These are phyloP conservation scores for Aureobasidium vineae DNA, from an alignment of 2,329 filamentous ascomycete genomes.

Conservation along the genomic window DNA sequence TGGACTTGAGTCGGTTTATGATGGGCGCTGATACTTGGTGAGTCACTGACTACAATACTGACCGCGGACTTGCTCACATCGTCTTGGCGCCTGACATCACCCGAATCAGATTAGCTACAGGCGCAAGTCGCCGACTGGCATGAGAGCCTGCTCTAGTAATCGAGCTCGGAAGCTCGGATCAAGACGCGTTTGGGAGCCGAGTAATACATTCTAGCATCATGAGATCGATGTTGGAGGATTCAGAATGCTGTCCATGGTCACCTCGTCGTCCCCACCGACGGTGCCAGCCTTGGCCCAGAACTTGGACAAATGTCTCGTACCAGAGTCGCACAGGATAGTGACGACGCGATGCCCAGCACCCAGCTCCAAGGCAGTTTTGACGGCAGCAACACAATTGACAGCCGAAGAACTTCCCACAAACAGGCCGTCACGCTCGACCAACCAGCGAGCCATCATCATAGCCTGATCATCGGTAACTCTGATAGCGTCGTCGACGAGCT, in stretches of 20 bases:
- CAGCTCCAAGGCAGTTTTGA: conserved; percentile 63
- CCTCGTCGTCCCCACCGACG: conserved; percentile 54
- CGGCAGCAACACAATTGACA: conserved; percentile 78
- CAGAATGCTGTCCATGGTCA: conserved; percentile 56
- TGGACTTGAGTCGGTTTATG: no score
- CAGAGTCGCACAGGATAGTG: conserved; percentile 76
- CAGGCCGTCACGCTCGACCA: conserved; percentile 92
- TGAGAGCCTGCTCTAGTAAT: no score
- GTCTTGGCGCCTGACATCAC: no score
- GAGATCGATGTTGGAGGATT: neutral
- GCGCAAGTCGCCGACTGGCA: no score
- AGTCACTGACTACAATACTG: no score
- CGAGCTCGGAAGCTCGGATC: no score
- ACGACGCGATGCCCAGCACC: conserved; percentile 62
- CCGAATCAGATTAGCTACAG: no score
- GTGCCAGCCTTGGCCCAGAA: conserved; percentile 75
- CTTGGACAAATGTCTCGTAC: conserved; percentile 78
- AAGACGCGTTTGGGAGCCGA: no score
- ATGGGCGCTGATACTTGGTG: no score
- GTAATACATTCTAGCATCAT: neutral
- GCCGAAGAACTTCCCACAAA: conserved; percentile 93
- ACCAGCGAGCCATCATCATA: conserved; percentile 88
- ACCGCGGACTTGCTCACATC: no score
- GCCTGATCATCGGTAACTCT: conserved; percentile 87
- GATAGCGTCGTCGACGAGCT: conserved; percentile 86